These are phyloP conservation scores for Oryza rufipogon DNA, from an alignment of 176 grass and related monocot genomes.

Conservation along the genomic window DNA sequence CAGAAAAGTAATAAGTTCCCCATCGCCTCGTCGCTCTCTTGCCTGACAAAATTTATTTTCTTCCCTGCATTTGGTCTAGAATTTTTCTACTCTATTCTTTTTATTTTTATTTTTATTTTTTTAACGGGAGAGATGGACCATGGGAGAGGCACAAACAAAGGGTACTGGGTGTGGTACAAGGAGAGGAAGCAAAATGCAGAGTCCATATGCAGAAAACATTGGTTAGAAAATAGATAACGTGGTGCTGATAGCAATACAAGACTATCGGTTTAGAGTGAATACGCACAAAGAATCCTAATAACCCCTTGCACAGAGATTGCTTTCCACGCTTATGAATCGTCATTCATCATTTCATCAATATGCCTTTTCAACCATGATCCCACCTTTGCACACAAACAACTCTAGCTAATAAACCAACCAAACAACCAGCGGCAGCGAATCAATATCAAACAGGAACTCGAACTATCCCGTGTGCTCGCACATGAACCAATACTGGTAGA, in stretches of 20 bases:
- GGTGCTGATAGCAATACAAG: not conserved
- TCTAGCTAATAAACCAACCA: not conserved
- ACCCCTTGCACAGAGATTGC: no score
- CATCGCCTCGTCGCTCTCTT: not conserved
- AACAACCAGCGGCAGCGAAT: not conserved
- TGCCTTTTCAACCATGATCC: not conserved
- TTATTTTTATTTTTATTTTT: not conserved
- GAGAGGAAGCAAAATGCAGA: slow-evolving; percentile 1
- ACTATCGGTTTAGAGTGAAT: not conserved
- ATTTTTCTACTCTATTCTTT: not conserved
- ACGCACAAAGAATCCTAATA: not conserved
- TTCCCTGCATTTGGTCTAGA: not conserved
- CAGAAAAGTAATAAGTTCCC: not conserved
- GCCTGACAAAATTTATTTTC: not conserved
- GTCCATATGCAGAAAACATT: not conserved
- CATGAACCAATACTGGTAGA: not conserved
- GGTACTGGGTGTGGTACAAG: not conserved
- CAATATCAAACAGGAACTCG: not conserved
- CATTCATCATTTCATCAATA: not conserved
- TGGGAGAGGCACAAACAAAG: not conserved
- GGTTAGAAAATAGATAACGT: not conserved
- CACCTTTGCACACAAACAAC: not conserved
- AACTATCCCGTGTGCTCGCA: not conserved
- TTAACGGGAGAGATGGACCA: not conserved
- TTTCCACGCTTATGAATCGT: not conserved